Evolutionary conservation across 768 basidiomycete species (phyloP).

Genomic region (Suillus cothurnatus): DNA sequence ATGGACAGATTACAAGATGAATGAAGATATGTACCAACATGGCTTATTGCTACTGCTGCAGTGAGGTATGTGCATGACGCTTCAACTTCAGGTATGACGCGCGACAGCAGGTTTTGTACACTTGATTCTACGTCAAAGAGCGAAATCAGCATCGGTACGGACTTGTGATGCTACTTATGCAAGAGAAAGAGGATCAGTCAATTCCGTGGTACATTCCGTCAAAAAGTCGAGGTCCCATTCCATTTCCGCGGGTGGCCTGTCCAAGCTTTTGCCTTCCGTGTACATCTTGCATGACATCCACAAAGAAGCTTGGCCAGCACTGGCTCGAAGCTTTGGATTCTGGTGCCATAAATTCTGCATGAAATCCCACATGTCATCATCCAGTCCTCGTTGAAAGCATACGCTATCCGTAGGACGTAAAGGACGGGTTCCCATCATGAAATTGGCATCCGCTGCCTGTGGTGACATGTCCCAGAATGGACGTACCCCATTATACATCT

Average conservation of each 20-base stretch:
- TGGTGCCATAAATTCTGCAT: constrained; percentile 31
- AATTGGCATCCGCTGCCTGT: constrained; percentile 20
- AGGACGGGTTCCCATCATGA: constrained; percentile 17
- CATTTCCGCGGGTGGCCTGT: constrained; percentile 15
- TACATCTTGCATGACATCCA: constrained; percentile 24
- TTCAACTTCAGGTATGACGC: not conserved
- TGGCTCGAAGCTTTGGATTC: constrained; percentile 28
- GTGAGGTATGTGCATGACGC: not conserved
- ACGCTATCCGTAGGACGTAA: constrained; percentile 20
- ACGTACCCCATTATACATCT: constrained; percentile 33
- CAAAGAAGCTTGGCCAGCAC: constrained; percentile 23
- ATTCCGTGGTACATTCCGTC: not conserved
- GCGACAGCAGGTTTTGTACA: not conserved
- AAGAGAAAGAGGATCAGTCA: not conserved
- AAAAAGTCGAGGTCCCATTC: constrained; percentile 30
- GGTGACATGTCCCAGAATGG: constrained; percentile 25
- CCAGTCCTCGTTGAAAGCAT: constrained; percentile 23
- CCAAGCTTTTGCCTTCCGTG: not conserved
- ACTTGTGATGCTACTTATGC: not conserved
- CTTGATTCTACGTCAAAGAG: not conserved
- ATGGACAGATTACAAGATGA: not conserved
- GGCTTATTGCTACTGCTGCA: not conserved
- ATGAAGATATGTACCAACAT: not conserved
- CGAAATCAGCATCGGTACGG: not conserved
- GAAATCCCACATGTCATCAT: constrained; percentile 34